phyloP scores from a whole-genome alignment of 441 rosid genomes.

The Gossypium schwendimanii region DNA sequence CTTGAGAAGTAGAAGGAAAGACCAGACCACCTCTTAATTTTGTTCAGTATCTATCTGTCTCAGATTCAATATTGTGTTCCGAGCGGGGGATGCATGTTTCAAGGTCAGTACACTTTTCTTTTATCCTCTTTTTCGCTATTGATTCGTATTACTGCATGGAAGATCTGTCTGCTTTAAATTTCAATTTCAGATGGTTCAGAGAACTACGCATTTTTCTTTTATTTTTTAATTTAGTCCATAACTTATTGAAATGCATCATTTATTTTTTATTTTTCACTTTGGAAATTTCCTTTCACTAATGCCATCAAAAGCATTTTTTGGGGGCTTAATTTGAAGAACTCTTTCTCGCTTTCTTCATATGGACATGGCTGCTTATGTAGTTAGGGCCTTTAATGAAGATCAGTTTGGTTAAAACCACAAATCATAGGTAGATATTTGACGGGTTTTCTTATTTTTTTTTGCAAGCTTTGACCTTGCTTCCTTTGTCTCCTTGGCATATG shows the following conservation, averaged over 20 bases:
- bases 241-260: constrained; percentile 14
- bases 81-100: not conserved
- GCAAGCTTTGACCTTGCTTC: not conserved
- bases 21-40: not conserved
- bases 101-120: not conserved
- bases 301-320: not conserved
- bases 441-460: not conserved
- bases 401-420: not conserved
- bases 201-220: not conserved
- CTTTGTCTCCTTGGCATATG: not conserved
- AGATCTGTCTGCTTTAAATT: not conserved
- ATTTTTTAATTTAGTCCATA: constrained; percentile 11
- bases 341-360: not conserved
- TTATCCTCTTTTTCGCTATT: not conserved
- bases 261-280: constrained; percentile 11
- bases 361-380: not conserved
- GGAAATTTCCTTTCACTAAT: constrained; percentile 12
- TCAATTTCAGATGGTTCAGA: not conserved
- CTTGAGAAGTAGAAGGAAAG: not conserved
- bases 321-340: not conserved
- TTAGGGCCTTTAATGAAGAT: not conserved
- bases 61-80: not conserved
- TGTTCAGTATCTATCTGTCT: not conserved
- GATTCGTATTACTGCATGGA: not conserved
- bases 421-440: constrained; percentile 7